These are phyloP conservation scores for Botrytis cinerea DNA, from an alignment of 2,329 filamentous ascomycete species.

Conservation along the genomic window DNA sequence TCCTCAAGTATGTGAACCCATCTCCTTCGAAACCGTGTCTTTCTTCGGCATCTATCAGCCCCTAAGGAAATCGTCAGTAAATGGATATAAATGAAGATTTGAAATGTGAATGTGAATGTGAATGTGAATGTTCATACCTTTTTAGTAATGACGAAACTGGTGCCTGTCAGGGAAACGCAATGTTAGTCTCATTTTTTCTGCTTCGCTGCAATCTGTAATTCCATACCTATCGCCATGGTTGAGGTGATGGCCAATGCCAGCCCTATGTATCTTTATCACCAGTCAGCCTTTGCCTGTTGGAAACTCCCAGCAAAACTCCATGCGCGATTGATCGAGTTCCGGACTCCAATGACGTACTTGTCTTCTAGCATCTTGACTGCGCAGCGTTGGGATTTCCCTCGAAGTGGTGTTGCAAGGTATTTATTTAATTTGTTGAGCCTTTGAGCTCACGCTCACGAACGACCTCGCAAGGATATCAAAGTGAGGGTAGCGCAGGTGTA, in stretches of 20 bases:
- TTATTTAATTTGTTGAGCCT: conserved; percentile 24
- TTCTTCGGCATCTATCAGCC: conserved; percentile 86
- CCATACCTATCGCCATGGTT: conserved; percentile 73
- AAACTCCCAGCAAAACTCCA: background rate
- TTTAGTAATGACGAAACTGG: conserved; percentile 98
- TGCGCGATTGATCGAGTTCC: conserved; percentile 3
- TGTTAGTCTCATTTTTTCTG: conserved; percentile 9
- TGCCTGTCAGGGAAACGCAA: conserved; percentile 56
- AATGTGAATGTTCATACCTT: conserved; percentile 62
- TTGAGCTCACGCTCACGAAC: conserved; percentile 30
- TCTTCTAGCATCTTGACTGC: conserved; percentile 47
- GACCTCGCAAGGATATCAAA: conserved; percentile 3
- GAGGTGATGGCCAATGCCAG: conserved; percentile 73
- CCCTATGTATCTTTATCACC: conserved; percentile 66
- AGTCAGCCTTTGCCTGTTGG: conserved; percentile 31
- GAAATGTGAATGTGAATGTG: background rate
- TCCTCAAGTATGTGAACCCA: conserved; percentile 90
- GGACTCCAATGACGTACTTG: conserved; percentile 44
- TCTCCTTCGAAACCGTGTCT: conserved; percentile 96
- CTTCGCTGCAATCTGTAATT: background rate
- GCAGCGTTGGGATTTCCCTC: conserved; percentile 29
- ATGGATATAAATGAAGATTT: background rate
- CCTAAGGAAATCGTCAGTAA: conserved; percentile 51
- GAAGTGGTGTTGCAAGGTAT: conserved; percentile 33
- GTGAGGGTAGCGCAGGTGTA: conserved; percentile 10